A percentile compares a stretch with the other conserved stretches of the same genome.
Conservation (phyloP, 352 stramenopile genomes). For the Globisporangium barbulae region DNA sequence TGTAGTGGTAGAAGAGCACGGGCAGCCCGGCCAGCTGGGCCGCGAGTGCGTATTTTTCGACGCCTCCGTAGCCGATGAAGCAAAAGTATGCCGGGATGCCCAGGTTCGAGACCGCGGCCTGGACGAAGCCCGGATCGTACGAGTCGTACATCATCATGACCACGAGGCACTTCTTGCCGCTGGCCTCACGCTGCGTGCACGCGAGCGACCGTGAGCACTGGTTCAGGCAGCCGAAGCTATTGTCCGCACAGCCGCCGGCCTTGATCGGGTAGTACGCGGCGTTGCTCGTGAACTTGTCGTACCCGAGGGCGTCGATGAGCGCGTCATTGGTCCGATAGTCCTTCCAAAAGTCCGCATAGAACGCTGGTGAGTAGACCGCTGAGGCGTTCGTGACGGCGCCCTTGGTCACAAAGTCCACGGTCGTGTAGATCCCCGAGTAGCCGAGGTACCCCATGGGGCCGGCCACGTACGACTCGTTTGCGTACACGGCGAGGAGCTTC, state of each 20-base stretch:
- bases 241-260: constrained; percentile 28
- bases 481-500: constrained; percentile 29
- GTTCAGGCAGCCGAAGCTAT: constrained; percentile 38
- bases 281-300: constrained; percentile 26
- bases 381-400: constrained; percentile 9
- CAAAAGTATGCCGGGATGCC: constrained; percentile 61
- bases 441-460: constrained; percentile 41
- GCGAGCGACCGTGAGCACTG: constrained; percentile 39
- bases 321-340: constrained; percentile 37
- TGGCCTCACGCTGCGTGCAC: constrained; percentile 33
- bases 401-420: constrained; percentile 29
- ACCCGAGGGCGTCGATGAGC: constrained; percentile 30
- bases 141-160: constrained; percentile 42
- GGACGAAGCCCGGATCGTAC: constrained; percentile 45
- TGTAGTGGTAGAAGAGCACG: constrained; percentile 54
- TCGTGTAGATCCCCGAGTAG: constrained; percentile 46
- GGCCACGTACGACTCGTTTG: constrained; percentile 42
- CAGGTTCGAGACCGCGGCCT: constrained; percentile 41
- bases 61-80: constrained; percentile 42
- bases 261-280: constrained; percentile 28
- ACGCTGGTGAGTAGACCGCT: constrained; percentile 6
- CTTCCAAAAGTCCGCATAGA: constrained; percentile 50
- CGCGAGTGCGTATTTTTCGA: constrained; percentile 33
- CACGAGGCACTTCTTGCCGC: constrained; percentile 38
- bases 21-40: constrained; percentile 18